These are phyloP conservation scores for Sideroxylon spinosum DNA, from an alignment of 179 eudicot species.

Conservation along the genomic window DNA sequence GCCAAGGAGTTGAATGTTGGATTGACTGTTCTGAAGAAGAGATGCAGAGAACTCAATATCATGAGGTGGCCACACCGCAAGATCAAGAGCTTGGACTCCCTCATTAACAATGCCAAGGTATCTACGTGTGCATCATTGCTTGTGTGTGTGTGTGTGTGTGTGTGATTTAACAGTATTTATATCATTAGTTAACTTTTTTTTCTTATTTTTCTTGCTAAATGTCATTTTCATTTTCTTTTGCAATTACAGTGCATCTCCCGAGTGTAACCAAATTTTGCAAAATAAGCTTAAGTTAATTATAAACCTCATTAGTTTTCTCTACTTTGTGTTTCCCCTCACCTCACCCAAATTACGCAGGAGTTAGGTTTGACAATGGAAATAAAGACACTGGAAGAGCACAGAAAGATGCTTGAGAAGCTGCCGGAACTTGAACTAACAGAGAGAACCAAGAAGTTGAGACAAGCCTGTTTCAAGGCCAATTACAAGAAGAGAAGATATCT, in stretches of 20 bases:
- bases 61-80: conserved; percentile 87
- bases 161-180: neutral
- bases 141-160: neutral
- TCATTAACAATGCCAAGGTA: conserved; percentile 62
- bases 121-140: neutral
- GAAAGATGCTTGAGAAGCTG: conserved; percentile 37
- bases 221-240: no score
- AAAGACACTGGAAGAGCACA: conserved; percentile 48
- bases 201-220: no score
- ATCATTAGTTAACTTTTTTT: no score
- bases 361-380: conserved; percentile 43
- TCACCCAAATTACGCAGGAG: conserved; percentile 39
- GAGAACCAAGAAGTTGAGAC: conserved; percentile 66
- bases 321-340: neutral
- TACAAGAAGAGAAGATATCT: conserved; percentile 65
- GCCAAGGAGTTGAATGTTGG: conserved; percentile 75
- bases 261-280: no score
- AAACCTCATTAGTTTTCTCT: neutral
- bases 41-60: conserved; percentile 72
- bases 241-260: no score
- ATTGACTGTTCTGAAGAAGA: conserved; percentile 73
- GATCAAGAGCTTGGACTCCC: conserved; percentile 66
- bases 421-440: conserved; percentile 53
- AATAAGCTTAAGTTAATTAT: no score
- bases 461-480: conserved; percentile 82